Evolutionary conservation across 345 rosid genomes (phyloP), one percentile per base, ranked within the genome.

Genomic region (Arabidopsis arenosa): DNA sequence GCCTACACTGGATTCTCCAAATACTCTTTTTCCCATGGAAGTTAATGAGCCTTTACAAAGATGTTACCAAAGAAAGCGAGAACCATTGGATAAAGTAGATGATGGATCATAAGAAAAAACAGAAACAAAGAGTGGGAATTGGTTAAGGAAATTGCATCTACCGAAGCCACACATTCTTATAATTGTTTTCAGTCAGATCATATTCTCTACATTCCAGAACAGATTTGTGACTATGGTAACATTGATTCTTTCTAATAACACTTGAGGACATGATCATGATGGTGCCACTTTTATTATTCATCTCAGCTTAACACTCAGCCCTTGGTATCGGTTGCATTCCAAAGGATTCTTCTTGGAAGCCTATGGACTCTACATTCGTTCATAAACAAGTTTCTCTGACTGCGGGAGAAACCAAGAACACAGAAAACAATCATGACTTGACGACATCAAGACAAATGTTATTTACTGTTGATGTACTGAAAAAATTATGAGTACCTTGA

Each of bases 301-400:
- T 23, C 66, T 52, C 61, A 52, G 49, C 62, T 39, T 68, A n/a
- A 26, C 4, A 68, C 1, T 40, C 62, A 66, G 6, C 21, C 18
- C 18, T 18, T 37, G 4, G 35, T 21, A 53, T 33, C 45, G 12
- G 17, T 53, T 40, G 7, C 63, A 53, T 54, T 59, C 66, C 36
- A 9, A 3, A 36, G 58, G 28, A 35, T 23, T 21, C 69, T 30
- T 73, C 54, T 39, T 52, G 41, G 48, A 23, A 49, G 1, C 35
- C 23, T 56, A 0, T 57, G 37, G 51, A 26, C 30, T 63, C 66
- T 78, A 92, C 75, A 88, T 62, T 75, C 97, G 84, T 83, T 92
- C 96, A 4, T 90, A 89, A 72, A 89, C 68, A 15, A 93, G 93
- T 79, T 85, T 89, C 63, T 89, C 98, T 0, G 93, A 93, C 98